These are phyloP conservation scores for Syzygium aromaticum DNA, from an alignment of 345 rosid genomes.

Conservation along the genomic window DNA sequence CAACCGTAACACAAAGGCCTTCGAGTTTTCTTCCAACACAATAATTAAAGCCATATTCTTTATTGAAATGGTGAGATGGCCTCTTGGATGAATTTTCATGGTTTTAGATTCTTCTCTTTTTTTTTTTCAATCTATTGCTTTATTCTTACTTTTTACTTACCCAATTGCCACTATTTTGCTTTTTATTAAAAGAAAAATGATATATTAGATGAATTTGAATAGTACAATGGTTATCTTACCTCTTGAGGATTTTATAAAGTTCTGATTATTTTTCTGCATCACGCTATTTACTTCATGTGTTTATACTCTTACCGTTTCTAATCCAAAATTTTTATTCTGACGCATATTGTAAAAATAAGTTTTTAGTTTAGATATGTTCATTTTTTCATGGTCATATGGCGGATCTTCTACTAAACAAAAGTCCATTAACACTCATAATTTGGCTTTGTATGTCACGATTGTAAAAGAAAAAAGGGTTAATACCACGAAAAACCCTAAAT, in stretches of 20 bases:
- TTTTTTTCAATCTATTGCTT: not conserved
- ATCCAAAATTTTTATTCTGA: not conserved
- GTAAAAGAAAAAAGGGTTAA: too few species aligned
- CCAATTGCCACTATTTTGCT: not conserved
- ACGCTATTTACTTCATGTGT: not conserved
- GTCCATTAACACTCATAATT: not conserved
- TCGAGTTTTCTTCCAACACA: not conserved
- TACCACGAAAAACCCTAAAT: too few species aligned
- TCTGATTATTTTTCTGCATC: not conserved
- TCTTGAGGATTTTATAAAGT: not conserved
- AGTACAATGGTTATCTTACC: not conserved
- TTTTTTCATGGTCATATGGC: not conserved
- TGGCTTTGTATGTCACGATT: not conserved
- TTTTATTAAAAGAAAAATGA: not conserved
- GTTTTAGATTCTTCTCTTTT: not conserved
- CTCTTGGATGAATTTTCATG: not conserved
- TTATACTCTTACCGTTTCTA: not conserved
- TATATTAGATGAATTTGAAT: not conserved
- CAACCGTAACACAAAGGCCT: not conserved
- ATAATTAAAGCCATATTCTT: not conserved
- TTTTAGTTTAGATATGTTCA: not conserved
- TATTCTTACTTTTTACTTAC: not conserved
- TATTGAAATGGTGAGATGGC: not conserved
- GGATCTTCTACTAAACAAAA: not conserved
- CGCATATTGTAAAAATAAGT: not conserved